Evolutionary conservation across 441 rosid species (phyloP).

Genomic region (Rhodomyrtus psidioides): DNA sequence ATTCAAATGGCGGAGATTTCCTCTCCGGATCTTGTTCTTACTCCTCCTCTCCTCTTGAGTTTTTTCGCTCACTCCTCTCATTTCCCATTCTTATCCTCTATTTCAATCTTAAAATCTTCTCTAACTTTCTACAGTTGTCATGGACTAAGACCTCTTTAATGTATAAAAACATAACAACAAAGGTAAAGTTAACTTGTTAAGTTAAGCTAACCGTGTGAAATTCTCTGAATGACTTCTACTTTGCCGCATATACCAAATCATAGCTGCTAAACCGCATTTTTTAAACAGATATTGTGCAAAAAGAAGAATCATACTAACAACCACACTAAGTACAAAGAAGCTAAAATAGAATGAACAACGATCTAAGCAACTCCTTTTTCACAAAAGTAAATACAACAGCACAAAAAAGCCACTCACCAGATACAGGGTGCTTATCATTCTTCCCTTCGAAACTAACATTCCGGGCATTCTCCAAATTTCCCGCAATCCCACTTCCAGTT

Average conservation of each 20-base stretch:
- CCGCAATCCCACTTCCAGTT: neutral
- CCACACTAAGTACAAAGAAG: neutral
- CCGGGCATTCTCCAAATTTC: slow-evolving; percentile 15
- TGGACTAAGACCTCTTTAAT: neutral
- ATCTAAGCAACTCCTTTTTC: neutral
- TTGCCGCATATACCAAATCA: neutral
- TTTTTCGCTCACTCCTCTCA: neutral
- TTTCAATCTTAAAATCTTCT: neutral
- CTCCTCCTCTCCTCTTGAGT: neutral
- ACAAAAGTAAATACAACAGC: neutral
- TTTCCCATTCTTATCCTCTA: neutral
- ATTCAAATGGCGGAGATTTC: neutral
- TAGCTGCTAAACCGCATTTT: neutral
- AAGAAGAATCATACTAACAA: neutral
- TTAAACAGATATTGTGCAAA: neutral
- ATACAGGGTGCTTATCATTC: slow-evolving; percentile 31
- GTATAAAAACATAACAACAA: neutral
- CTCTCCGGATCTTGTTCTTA: neutral
- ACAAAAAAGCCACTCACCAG: slow-evolving; percentile 25
- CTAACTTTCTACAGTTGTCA: neutral
- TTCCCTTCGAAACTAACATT: slow-evolving; percentile 30
- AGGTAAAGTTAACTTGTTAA: neutral
- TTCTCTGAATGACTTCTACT: neutral
- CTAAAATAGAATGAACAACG: neutral
- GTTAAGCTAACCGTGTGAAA: neutral